Conservation (phyloP, 306 rosid species). For the Cicer arietinum region DNA sequence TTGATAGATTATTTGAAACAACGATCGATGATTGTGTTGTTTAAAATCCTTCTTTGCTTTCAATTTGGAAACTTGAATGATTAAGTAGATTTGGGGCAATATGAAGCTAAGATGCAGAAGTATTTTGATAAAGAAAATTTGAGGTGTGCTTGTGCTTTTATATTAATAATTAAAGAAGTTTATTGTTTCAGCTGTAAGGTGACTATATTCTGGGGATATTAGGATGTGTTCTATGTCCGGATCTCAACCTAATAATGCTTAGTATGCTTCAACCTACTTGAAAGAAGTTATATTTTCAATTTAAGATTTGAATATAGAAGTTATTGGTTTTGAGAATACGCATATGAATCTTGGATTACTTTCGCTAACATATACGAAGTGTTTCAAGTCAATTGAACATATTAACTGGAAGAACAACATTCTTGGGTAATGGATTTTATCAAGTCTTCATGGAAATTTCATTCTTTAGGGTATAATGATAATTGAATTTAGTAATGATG, state of each 20-base stretch:
- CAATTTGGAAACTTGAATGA: slow-evolving; percentile 20
- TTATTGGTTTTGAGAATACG: slow-evolving; percentile 18
- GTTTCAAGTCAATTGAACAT: neutral
- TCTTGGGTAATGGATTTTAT: slow-evolving; percentile 9
- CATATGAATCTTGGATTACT: neutral
- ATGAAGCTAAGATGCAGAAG: slow-evolving; percentile 6
- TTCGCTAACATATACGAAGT: slow-evolving; percentile 1
- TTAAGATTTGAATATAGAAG: neutral
- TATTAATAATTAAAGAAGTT: slow-evolving; percentile 7
- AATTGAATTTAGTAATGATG: neutral
- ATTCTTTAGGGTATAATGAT: neutral
- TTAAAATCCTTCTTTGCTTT: slow-evolving; percentile 28
- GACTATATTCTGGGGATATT: neutral
- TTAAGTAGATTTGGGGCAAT: neutral
- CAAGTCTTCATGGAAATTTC: neutral
- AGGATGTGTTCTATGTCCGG: neutral
- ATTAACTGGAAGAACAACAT: neutral
- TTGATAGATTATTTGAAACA: neutral
- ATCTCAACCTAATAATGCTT: slow-evolving; percentile 9
- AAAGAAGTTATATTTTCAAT: neutral
- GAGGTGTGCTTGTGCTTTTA: slow-evolving; percentile 23
- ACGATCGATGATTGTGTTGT: slow-evolving; percentile 14
- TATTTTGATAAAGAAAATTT: slow-evolving; percentile 29
- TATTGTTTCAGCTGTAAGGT: slow-evolving; percentile 1
- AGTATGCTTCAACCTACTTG: slow-evolving; percentile 11